Percentiles rank a stretch among this genome's conserved stretches.
Conservation (phyloP, 169 alveolate genomes). For the Cyclospora cayetanensis region DNA sequence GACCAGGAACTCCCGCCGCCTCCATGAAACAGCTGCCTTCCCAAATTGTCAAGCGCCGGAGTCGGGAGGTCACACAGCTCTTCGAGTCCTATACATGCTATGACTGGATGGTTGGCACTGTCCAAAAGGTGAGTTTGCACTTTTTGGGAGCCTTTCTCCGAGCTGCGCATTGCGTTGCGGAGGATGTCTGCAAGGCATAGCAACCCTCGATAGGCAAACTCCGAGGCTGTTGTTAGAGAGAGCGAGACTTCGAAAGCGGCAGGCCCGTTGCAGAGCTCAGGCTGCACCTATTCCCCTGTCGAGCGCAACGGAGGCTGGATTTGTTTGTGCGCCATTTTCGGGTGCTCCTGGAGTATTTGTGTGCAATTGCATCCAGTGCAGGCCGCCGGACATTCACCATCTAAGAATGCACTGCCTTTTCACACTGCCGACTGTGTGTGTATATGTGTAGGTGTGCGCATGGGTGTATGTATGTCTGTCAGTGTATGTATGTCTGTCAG, state of each 20-base stretch:
- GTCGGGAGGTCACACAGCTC: slow-evolving; percentile 70
- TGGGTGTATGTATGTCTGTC: too few relatives aligned
- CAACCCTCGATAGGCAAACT: neutral
- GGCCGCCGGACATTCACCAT: too few relatives aligned
- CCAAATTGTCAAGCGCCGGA: slow-evolving; percentile 70
- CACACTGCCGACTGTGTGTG: too few relatives aligned
- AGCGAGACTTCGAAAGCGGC: neutral
- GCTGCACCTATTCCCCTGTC: neutral
- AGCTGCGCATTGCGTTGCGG: too few relatives aligned
- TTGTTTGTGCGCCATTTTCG: neutral
- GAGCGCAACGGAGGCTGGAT: neutral
- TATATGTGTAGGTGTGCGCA: too few relatives aligned
- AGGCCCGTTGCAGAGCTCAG: neutral
- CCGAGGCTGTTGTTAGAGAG: neutral
- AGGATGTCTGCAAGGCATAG: neutral
- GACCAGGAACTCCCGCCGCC: slow-evolving; percentile 97
- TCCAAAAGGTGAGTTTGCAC: slow-evolving; percentile 52
- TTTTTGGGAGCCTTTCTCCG: neutral
- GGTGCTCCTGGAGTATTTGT: too few relatives aligned
- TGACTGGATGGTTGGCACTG: slow-evolving; percentile 68
- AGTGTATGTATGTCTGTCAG: too few relatives aligned
- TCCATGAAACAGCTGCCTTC: slow-evolving; percentile 84
- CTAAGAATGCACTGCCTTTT: too few relatives aligned
- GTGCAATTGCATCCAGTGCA: too few relatives aligned
- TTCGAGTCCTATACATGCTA: slow-evolving; percentile 71